phyloP scores from a whole-genome alignment of 2,329 filamentous ascomycete species.

The Penicillium frequentans region DNA sequence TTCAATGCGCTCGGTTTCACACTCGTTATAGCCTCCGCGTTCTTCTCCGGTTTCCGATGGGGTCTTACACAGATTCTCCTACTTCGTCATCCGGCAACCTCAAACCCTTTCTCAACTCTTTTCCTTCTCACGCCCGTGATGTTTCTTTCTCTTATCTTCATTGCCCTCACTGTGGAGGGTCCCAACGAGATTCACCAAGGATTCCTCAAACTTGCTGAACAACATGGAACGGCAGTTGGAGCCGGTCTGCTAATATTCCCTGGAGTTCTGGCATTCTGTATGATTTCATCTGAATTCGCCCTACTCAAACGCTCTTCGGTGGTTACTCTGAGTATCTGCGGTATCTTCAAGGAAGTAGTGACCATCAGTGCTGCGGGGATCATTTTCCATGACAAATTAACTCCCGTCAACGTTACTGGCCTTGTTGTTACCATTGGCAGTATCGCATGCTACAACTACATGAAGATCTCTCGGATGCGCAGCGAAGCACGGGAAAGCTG shows the following conservation, averaged over 20 bases:
- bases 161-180: constrained; percentile 86
- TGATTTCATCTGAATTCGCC: constrained; percentile 96
- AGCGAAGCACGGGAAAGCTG: constrained; percentile 60
- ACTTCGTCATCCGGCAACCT: constrained; percentile 88
- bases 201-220: constrained; percentile 60
- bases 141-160: constrained; percentile 77
- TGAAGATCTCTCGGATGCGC: constrained; percentile 90
- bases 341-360: constrained; percentile 98
- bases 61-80: constrained; percentile 96
- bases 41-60: constrained; percentile 97
- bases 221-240: constrained; percentile 67
- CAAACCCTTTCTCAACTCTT: constrained; percentile 94
- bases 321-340: constrained; percentile 92
- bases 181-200: constrained; percentile 67
- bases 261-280: constrained; percentile 86
- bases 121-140: constrained; percentile 98
- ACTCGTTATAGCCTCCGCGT: constrained; percentile 88
- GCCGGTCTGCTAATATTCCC: constrained; percentile 82
- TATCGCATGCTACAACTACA: constrained; percentile 88
- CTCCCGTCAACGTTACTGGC: constrained; percentile 81
- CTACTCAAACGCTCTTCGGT: constrained; percentile 92
- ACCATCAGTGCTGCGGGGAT: constrained; percentile 87
- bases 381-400: constrained; percentile 86
- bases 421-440: constrained; percentile 84
- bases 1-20: constrained; percentile 86